These are phyloP conservation scores for Saccharomycopsis sp. DNA, from an alignment of 805 yeast genomes.

Conservation along the genomic window DNA sequence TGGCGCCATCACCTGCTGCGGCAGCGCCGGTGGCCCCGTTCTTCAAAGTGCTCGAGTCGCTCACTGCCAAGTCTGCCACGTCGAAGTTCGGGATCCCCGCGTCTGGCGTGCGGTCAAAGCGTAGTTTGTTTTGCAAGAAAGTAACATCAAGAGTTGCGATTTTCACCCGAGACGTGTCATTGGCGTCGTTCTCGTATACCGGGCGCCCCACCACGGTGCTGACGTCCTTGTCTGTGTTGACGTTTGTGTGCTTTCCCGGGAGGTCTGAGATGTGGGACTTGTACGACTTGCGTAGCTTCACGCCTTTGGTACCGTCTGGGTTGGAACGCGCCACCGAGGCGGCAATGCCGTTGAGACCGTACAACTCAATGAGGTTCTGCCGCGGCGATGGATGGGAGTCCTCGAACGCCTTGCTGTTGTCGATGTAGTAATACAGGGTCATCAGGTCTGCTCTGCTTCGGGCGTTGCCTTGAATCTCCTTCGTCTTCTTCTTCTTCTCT, in stretches of 20 bases:
- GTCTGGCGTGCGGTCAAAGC: constrained; percentile 19
- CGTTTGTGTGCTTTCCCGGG: constrained; percentile 61
- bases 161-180: constrained; percentile 1
- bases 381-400: constrained; percentile 60
- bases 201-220: constrained; percentile 17
- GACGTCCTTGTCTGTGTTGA: constrained; percentile 34
- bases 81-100: constrained; percentile 20
- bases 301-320: constrained; percentile 84
- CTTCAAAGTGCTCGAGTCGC: constrained; percentile 13
- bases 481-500: not conserved
- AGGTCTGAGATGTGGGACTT: constrained; percentile 85
- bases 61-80: constrained; percentile 18
- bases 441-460: not conserved
- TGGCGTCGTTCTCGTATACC: constrained; percentile 3
- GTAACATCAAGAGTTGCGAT: constrained; percentile 15
- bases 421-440: constrained; percentile 10
- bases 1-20: constrained; percentile 11
- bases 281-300: constrained; percentile 87
- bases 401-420: constrained; percentile 27
- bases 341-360: constrained; percentile 59
- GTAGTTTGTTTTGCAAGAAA: constrained; percentile 15
- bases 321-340: constrained; percentile 78
- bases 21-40: too few species aligned
- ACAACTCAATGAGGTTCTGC: constrained; percentile 60
- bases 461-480: not conserved